Evolutionary conservation across 768 basidiomycete genomes (phyloP).

Genomic region (Lentinula edodes): DNA sequence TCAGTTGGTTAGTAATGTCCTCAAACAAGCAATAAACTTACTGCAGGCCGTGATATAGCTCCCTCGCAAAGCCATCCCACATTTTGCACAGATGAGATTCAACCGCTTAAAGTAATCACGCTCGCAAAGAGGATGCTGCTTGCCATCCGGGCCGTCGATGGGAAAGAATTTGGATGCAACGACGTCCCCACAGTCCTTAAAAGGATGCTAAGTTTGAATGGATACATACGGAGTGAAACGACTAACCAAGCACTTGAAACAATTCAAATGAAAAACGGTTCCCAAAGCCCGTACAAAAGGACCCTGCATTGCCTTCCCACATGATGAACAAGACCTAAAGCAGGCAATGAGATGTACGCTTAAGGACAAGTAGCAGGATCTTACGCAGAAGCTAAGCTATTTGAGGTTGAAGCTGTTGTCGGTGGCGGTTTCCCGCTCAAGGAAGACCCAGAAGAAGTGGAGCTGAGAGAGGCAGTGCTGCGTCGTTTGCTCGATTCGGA

Average conservation of each 20-base stretch:
- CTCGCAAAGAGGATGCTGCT: conserved; percentile 94
- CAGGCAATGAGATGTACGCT: conserved; percentile 9
- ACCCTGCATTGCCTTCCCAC: conserved; percentile 82
- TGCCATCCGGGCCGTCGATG: conserved; percentile 85
- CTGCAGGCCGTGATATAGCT: conserved; percentile 99
- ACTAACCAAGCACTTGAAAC: conserved; percentile 95
- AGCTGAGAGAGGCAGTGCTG: conserved; percentile 46
- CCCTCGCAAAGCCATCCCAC: conserved; percentile 87
- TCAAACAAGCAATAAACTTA: conserved; percentile 33
- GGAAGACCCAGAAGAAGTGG: conserved; percentile 49
- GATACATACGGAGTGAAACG: conserved; percentile 8
- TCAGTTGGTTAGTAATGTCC: conserved; percentile 3
- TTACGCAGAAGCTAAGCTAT: conserved; percentile 56
- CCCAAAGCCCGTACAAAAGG: conserved; percentile 95
- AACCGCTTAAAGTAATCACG: conserved; percentile 95
- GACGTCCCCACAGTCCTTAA: conserved; percentile 90
- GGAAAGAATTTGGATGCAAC: conserved; percentile 99
- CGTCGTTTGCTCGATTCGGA: conserved; percentile 26
- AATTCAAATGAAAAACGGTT: conserved; percentile 93
- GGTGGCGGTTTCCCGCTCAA: conserved; percentile 41
- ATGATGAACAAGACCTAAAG: conserved; percentile 66
- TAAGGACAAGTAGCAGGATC: conserved; percentile 26
- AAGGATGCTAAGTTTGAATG: conserved; percentile 8
- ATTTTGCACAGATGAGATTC: conserved; percentile 95
- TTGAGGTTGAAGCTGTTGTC: conserved; percentile 51